A percentile compares a stretch with the other conserved stretches of the same genome.
Evolutionary conservation across 2,329 filamentous ascomycete genomes (phyloP).

Genomic region (Ophiosphaerella korrae): DNA sequence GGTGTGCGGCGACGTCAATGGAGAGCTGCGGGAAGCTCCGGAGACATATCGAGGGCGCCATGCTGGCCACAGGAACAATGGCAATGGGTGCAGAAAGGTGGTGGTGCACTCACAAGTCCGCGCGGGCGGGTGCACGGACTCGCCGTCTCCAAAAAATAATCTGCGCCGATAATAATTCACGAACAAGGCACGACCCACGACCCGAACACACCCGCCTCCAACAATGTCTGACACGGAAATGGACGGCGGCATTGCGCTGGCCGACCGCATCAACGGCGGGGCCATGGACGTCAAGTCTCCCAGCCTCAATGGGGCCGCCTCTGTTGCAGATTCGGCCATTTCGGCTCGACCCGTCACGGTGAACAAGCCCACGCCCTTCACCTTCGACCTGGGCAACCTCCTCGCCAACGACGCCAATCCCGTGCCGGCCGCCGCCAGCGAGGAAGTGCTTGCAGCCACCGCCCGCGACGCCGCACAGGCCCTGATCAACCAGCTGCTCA

Average conservation of each 20-base stretch:
- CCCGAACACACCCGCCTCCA: background rate
- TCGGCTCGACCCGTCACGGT: conserved; percentile 42
- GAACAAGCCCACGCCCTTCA: conserved; percentile 84
- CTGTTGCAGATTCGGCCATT: conserved; percentile 41
- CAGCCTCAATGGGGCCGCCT: conserved; percentile 27
- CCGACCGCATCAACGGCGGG: conserved; percentile 36
- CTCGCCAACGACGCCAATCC: conserved; percentile 88
- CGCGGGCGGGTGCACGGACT: conserved; percentile 5
- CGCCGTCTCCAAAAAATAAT: conserved; percentile 25
- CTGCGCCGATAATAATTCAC: conserved; percentile 1
- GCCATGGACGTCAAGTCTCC: conserved; percentile 41
- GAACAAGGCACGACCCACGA: background rate
- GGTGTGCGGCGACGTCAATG: conserved; percentile 29
- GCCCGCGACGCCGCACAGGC: conserved; percentile 91
- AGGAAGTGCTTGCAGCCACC: conserved; percentile 71
- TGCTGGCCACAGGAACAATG: conserved; percentile 22
- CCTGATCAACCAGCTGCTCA: conserved; percentile 92
- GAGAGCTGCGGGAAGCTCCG: conserved; percentile 40
- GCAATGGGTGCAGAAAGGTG: background rate
- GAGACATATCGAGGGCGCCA: conserved; percentile 41
- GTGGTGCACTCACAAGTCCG: conserved; percentile 14
- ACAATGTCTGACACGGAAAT: conserved; percentile 39
- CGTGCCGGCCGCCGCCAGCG: conserved; percentile 63
- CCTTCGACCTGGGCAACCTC: conserved; percentile 88
- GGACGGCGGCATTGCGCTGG: conserved; percentile 35